Evolutionary conservation across 176 grass and related monocot genomes (phyloP), one percentile per base, ranked within the genome.

Genomic region (Tuctoria greenei): DNA sequence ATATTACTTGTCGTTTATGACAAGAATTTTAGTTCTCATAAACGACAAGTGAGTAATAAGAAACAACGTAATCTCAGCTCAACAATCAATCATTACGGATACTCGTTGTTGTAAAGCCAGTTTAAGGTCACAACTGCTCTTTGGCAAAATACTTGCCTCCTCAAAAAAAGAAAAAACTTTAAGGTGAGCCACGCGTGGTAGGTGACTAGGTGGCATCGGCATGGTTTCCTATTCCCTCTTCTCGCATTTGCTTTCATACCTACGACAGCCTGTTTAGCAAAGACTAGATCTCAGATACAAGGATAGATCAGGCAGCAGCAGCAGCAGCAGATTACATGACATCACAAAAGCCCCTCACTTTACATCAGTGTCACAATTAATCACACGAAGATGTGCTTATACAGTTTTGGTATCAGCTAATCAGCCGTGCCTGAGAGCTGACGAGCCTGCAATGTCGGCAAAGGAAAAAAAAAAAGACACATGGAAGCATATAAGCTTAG

Each of bases 361-460:
- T 34, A 28, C 25, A 26, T 54, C 0, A 17, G 34, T 25, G 31
- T 24, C 61, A 66, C 38, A 24, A 18, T 35, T 25, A 24, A 18
- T 35, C 69, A 42, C 71, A 73, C 13, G 12, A 8, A 56, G 60
- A 54, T 43, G 31, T 31, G 3, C 31, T 31, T 41, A 31, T 41
- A 31, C 2, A 10, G 4, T 28, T n/a, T 27, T 50, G 41, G 61
- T 39, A 15, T 44, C 41, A 21, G 56, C 64, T 37, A 17, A 15
- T 44, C 41, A 21, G 56, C 64, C 46, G 24, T 42, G 47, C 28
- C 43, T 52, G 43, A 51, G 73, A 23, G 43, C 82, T 51, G 47
- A n/a, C n/a, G n/a, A 54, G 51, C 51, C 66, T 78, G 46, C 74
- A 72, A 46, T 84, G 4, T 72, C 55, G 37, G 24, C 66, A 55